Conservation (phyloP, 2,329 filamentous ascomycete genomes). For the Epichloe elymi region DNA sequence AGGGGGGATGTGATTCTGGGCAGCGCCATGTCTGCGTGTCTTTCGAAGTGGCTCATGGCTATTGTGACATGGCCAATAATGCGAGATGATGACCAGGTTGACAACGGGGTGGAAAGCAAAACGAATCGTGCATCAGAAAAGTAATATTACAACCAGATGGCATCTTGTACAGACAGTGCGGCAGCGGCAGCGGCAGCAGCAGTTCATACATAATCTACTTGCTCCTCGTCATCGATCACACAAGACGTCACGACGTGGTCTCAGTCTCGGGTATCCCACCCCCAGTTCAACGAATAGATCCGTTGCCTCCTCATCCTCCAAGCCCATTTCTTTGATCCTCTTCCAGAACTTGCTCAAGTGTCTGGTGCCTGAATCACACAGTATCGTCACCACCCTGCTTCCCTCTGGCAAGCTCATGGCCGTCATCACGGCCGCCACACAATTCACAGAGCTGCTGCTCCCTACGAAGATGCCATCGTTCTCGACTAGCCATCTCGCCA, state of each 20-base stretch:
- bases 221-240: neutral
- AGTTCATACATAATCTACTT: neutral
- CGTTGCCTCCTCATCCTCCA: slow-evolving; percentile 41
- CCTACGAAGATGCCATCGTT: slow-evolving; percentile 85
- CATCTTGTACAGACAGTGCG: neutral
- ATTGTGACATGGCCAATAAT: neutral
- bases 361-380: slow-evolving; percentile 72
- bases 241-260: neutral
- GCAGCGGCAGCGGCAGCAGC: too few species aligned
- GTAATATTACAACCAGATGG: neutral
- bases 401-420: slow-evolving; percentile 48
- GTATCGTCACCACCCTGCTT: slow-evolving; percentile 64
- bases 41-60: neutral
- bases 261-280: slow-evolving; percentile 21
- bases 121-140: neutral
- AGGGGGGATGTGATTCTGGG: too few species aligned
- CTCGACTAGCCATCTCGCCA: slow-evolving; percentile 95
- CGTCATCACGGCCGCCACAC: slow-evolving; percentile 61
- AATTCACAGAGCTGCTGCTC: slow-evolving; percentile 94
- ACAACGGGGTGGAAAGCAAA: neutral
- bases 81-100: neutral
- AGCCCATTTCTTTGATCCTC: slow-evolving; percentile 51
- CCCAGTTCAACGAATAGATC: slow-evolving; percentile 39
- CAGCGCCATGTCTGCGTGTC: too few species aligned
- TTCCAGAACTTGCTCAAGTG: slow-evolving; percentile 82